These are phyloP conservation scores for Oenanthe sinensis DNA, from an alignment of 129 eudicot species.

Conservation along the genomic window DNA sequence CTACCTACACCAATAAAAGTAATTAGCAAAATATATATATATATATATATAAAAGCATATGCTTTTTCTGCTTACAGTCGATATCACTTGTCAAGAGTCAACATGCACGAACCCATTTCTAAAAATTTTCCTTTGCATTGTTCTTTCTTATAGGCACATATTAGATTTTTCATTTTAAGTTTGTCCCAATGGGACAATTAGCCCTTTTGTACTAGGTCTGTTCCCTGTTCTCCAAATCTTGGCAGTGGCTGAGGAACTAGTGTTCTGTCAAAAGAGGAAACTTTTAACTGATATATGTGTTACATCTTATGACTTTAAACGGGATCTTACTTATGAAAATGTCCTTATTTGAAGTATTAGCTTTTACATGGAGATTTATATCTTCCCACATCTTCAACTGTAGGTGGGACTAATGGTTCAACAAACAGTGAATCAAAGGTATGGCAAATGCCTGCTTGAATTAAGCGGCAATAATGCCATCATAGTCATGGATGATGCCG, in stretches of 20 bases:
- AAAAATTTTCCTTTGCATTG: background rate
- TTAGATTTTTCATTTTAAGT: background rate
- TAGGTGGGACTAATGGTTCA: slow-evolving; percentile 94
- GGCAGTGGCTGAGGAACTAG: background rate
- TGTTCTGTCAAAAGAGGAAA: background rate
- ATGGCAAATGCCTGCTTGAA: slow-evolving; percentile 92
- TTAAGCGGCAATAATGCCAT: slow-evolving; percentile 94
- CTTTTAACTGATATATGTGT: background rate
- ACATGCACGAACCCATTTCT: background rate
- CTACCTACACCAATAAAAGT: too few species aligned
- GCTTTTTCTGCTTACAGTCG: background rate
- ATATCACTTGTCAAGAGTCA: background rate
- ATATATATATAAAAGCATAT: background rate
- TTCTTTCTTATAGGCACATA: background rate
- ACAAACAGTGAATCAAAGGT: slow-evolving; percentile 76
- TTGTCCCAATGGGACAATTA: background rate
- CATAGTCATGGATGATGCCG: slow-evolving; percentile 94
- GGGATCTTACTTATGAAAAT: background rate
- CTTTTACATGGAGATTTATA: background rate
- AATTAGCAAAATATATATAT: too few species aligned
- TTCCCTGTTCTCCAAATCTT: background rate
- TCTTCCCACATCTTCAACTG: slow-evolving; percentile 16
- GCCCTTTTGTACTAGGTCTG: background rate
- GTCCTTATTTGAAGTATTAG: background rate
- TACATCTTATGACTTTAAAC: background rate